Evolutionary conservation across 805 yeast species (phyloP).

Genomic region (Torulaspora maleeae): DNA sequence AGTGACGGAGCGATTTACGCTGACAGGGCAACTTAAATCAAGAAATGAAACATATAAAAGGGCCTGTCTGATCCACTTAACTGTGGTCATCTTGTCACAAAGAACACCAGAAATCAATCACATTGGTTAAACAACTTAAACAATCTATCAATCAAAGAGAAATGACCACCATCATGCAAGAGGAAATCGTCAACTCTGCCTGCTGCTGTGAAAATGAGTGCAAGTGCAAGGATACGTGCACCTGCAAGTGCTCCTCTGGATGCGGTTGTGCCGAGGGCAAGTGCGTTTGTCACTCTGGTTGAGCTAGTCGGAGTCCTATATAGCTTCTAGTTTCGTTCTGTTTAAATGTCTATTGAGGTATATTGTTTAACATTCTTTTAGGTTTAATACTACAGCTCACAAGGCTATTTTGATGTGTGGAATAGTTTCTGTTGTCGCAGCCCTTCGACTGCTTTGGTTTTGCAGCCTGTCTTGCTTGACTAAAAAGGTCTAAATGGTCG

Average conservation of each 20-base stretch:
- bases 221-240: not conserved
- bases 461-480: too few relatives aligned
- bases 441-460: too few relatives aligned
- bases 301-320: too few relatives aligned
- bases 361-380: too few relatives aligned
- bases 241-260: not conserved
- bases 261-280: not conserved
- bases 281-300: not conserved
- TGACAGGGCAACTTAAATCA: not conserved
- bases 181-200: not conserved
- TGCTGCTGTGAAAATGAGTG: slow-evolving; percentile 1
- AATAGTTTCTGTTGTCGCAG: too few relatives aligned
- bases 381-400: too few relatives aligned
- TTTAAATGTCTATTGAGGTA: not conserved
- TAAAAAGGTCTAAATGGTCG: too few relatives aligned
- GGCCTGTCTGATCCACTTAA: not conserved
- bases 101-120: not conserved
- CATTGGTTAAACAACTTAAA: not conserved
- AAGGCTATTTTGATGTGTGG: too few relatives aligned
- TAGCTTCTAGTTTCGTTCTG: not conserved
- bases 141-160: not conserved
- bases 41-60: not conserved
- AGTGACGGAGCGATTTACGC: not conserved
- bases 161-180: not conserved
- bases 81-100: too few relatives aligned